These are phyloP conservation scores for Cutaneotrichosporon sp. DNA, from an alignment of 1,284 basidiomycete species.

Conservation along the genomic window DNA sequence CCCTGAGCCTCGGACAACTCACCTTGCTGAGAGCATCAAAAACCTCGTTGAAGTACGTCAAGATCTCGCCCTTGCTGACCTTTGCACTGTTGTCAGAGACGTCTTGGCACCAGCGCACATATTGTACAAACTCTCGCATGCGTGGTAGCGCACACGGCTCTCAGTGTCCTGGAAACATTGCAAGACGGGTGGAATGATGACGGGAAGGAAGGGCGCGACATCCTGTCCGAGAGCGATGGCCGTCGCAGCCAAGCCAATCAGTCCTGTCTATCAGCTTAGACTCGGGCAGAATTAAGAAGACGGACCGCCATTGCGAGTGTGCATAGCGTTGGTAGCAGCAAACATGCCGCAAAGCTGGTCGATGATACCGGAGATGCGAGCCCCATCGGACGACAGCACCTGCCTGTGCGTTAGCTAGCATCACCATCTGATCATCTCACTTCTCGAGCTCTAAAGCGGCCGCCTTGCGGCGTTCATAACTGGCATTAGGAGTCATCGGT, in stretches of 20 bases:
- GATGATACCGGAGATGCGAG: conserved; percentile 80
- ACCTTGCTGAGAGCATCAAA: conserved; percentile 97
- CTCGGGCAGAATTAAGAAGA: not conserved
- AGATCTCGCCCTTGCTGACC: conserved; percentile 94
- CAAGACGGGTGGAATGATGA: conserved; percentile 87
- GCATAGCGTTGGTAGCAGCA: conserved; percentile 75
- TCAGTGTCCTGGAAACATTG: conserved; percentile 92
- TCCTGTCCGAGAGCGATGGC: conserved; percentile 93
- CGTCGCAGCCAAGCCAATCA: conserved; percentile 94
- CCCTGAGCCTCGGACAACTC: conserved; percentile 25
- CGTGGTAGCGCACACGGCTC: conserved; percentile 77
- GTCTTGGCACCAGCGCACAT: conserved; percentile 57
- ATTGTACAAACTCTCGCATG: conserved; percentile 97
- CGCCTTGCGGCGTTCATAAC: conserved; percentile 87
- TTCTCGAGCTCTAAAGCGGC: conserved; percentile 95
- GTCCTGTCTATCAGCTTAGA: conserved; percentile 35
- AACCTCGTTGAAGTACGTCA: conserved; percentile 97
- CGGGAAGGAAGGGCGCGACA: conserved; percentile 88
- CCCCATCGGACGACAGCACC: conserved; percentile 78
- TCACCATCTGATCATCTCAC: conserved; percentile 54
- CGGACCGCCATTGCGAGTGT: conserved; percentile 84
- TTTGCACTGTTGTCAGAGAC: conserved; percentile 60
- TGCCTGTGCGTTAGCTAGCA: conserved; percentile 56
- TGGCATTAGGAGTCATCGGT: conserved; percentile 46
- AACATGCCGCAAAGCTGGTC: conserved; percentile 95